Conservation (phyloP, 768 basidiomycete genomes). For the Holtermannia corniformis region DNA sequence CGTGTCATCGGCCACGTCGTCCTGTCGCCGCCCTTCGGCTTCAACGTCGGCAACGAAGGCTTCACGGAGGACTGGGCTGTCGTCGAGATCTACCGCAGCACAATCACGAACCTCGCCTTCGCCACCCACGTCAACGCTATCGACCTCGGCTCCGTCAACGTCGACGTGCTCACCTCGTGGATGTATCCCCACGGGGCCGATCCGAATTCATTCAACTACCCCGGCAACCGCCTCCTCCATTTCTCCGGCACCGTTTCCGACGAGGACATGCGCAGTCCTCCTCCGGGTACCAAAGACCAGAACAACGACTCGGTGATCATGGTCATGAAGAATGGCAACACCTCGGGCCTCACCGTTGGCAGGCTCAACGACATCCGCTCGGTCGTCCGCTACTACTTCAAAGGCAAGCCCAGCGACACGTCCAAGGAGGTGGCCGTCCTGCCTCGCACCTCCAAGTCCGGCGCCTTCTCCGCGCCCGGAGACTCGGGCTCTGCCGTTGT, state of each 20-base stretch:
- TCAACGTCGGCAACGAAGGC: slow-evolving; percentile 5
- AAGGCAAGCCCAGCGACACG: not conserved
- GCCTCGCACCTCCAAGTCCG: slow-evolving; percentile 10
- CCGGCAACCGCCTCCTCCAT: slow-evolving; percentile 21
- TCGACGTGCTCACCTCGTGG: not conserved
- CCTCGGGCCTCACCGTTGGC: slow-evolving; percentile 14
- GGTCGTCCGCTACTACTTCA: slow-evolving; percentile 14
- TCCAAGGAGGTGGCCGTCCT: slow-evolving; percentile 13
- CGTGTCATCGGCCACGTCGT: slow-evolving; percentile 32
- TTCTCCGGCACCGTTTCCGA: slow-evolving; percentile 10
- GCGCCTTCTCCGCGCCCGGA: slow-evolving; percentile 18
- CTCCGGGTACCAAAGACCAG: slow-evolving; percentile 8
- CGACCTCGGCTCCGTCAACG: not conserved
- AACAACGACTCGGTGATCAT: slow-evolving; percentile 10
- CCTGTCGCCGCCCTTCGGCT: slow-evolving; percentile 24
- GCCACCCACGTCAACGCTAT: slow-evolving; percentile 17
- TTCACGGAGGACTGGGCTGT: slow-evolving; percentile 30
- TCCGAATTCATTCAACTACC: slow-evolving; percentile 17
- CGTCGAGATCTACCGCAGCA: slow-evolving; percentile 15
- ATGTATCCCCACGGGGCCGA: not conserved
- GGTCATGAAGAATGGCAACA: slow-evolving; percentile 18
- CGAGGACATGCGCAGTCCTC: slow-evolving; percentile 1
- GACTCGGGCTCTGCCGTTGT: slow-evolving; percentile 29
- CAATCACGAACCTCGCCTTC: slow-evolving; percentile 7
- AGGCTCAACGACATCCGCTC: slow-evolving; percentile 10